Conservation (phyloP, 495 filamentous ascomycete genomes). For the Penicillium argentinense region DNA sequence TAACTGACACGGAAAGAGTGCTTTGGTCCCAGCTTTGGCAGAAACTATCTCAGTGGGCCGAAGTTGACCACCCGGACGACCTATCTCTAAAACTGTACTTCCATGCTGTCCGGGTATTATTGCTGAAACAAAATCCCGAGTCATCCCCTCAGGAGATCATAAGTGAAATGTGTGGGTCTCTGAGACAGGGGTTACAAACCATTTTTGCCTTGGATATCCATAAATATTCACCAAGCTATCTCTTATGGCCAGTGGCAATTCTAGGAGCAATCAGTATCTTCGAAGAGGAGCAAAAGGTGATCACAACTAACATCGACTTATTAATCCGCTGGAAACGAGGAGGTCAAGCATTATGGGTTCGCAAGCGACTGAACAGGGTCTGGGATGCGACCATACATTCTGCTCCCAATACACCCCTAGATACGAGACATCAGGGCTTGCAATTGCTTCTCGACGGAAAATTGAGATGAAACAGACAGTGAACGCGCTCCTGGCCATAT, state of each 20-base stretch:
- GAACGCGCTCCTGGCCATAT: background rate
- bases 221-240: slow-evolving; percentile 7
- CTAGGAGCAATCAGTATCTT: slow-evolving; percentile 1
- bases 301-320: background rate
- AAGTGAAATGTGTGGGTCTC: background rate
- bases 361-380: slow-evolving; percentile 5
- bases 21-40: background rate
- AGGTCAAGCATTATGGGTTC: slow-evolving; percentile 10
- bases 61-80: background rate
- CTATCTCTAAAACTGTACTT: background rate
- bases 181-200: background rate
- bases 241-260: slow-evolving; percentile 13
- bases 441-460: slow-evolving; percentile 12
- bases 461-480: background rate
- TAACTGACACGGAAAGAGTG: background rate
- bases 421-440: slow-evolving; percentile 1
- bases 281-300: background rate
- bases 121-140: slow-evolving; percentile 8
- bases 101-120: background rate
- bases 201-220: background rate
- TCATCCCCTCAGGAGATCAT: background rate
- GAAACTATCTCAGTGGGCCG: background rate
- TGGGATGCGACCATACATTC: background rate
- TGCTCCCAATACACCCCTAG: background rate
- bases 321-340: background rate